Base-by-base conservation (phyloP, 2,329 filamentous ascomycete genomes). In the Orbilia brochopaga region DNA sequence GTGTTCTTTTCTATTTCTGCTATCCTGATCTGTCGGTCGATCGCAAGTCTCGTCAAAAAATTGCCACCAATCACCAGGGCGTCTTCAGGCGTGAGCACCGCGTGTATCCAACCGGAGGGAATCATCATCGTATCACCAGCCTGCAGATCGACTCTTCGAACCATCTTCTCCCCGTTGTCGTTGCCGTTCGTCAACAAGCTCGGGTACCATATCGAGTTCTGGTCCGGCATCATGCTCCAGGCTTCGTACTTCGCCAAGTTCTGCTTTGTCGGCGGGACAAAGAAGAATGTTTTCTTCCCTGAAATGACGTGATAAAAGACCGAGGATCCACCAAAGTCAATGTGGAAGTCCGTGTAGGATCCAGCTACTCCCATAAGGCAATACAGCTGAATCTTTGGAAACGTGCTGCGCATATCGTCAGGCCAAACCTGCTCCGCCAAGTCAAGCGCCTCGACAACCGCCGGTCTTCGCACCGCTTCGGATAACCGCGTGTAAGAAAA, bases 1-100 rank as follows among this genome's bases (percentile, higher is more conserved):
- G 87, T 89, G 62, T 83, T 84, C 77, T 88, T 88, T 77, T 89
- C 87, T 51, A 89, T 86, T 57, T 88, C 85, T 30, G 85, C 81
- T 7, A 89, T 82, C 74, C 84, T 85, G 76, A 89, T 85, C 77
- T 89, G 87, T 82, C 87, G 87, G 63, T 83, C 83, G 77, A 86
- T 88, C 67, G 88, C 86, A 78, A 88, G 81, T 62, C 84, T 81
- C 3, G 86, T 89, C 50, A 89, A 80, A 75, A 89, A 89, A 76
- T 89, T 89, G 57, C 87, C 87, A n/a, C 87, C 87, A 72, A 89
- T 88, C 27, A 89, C 87, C 54, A 89, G 79, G 75, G 87, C 89
- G 76, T 89, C 86, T 75, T 86, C 84, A 0, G 87, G 87, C 8
- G 87, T 89, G 85, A 87, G 88, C 6, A 89, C 87, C 23, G 87